A percentile compares a stretch with the other conserved stretches of the same genome.
Conservation (phyloP, 768 basidiomycete species). For the Xerocomus brunneocitrinus region DNA sequence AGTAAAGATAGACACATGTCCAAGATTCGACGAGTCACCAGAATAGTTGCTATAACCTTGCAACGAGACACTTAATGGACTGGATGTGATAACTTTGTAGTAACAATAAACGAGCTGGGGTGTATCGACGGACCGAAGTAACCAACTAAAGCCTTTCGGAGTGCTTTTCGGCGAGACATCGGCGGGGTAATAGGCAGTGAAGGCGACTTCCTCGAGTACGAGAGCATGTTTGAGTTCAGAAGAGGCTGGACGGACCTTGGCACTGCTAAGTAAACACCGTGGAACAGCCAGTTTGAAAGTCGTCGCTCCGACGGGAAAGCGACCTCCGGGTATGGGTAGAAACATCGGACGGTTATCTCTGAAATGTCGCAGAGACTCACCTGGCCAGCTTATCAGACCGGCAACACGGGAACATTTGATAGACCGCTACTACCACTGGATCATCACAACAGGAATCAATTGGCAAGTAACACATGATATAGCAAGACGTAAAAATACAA, state of each 20-base stretch:
- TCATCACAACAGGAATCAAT: slow-evolving; percentile 7
- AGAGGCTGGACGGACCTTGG: slow-evolving; percentile 32
- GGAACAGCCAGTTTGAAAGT: slow-evolving; percentile 49
- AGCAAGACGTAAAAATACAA: not conserved
- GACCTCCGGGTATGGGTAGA: slow-evolving; percentile 41
- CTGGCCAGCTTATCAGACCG: no score
- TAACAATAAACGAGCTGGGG: not conserved
- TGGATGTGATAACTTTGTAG: slow-evolving; percentile 4
- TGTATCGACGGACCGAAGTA: slow-evolving; percentile 43
- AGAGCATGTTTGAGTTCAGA: slow-evolving; percentile 39
- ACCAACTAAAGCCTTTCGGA: slow-evolving; percentile 50
- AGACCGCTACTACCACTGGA: no score
- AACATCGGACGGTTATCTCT: slow-evolving; percentile 24
- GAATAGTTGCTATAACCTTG: slow-evolving; percentile 47
- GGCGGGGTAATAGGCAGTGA: slow-evolving; percentile 64
- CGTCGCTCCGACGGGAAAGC: slow-evolving; percentile 55
- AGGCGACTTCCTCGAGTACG: slow-evolving; percentile 56
- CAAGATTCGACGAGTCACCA: slow-evolving; percentile 30
- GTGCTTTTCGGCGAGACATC: slow-evolving; percentile 27
- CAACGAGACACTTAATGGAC: slow-evolving; percentile 42
- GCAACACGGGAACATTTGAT: no score
- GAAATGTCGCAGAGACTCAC: no score
- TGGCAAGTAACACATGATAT: no score
- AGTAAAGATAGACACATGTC: not conserved
- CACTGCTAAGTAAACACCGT: slow-evolving; percentile 37